phyloP scores from a whole-genome alignment of 805 yeast species.

The Jamesozyma piceae region DNA sequence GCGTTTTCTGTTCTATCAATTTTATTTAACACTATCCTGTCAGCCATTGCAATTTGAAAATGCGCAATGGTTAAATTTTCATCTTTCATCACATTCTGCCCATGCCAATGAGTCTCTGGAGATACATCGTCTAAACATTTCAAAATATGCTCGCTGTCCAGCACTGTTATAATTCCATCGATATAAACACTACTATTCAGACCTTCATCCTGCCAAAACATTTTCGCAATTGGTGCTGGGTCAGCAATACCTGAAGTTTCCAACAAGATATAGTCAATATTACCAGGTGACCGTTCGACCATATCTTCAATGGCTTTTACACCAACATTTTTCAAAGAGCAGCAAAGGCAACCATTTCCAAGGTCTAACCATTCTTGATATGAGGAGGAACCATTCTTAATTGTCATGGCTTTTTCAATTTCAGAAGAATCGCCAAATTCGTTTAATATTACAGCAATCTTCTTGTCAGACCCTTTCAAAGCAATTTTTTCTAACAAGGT shows the following conservation, averaged over 20 bases:
- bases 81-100: constrained; percentile 33
- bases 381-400: constrained; percentile 39
- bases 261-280: constrained; percentile 80
- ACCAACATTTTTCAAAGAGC: constrained; percentile 92
- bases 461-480: constrained; percentile 48
- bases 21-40: constrained; percentile 71
- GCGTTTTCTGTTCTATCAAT: constrained; percentile 41
- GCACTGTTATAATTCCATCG: constrained; percentile 84
- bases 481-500: constrained; percentile 74
- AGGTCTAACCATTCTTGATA: constrained; percentile 93
- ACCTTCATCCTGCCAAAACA: constrained; percentile 97
- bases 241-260: constrained; percentile 97
- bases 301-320: constrained; percentile 88
- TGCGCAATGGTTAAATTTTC: constrained; percentile 67
- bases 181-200: constrained; percentile 74
- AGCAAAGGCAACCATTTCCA: constrained; percentile 94
- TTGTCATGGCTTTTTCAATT: constrained; percentile 78
- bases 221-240: constrained; percentile 92
- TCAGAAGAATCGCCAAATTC: constrained; percentile 88
- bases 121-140: constrained; percentile 54
- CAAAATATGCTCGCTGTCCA: constrained; percentile 63
- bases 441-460: constrained; percentile 82
- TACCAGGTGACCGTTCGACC: constrained; percentile 57
- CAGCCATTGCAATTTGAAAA: constrained; percentile 85
- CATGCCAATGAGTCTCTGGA: constrained; percentile 60